These are phyloP conservation scores for Berberis thunbergii DNA, from an alignment of 164 flowering plant species.

Conservation along the genomic window DNA sequence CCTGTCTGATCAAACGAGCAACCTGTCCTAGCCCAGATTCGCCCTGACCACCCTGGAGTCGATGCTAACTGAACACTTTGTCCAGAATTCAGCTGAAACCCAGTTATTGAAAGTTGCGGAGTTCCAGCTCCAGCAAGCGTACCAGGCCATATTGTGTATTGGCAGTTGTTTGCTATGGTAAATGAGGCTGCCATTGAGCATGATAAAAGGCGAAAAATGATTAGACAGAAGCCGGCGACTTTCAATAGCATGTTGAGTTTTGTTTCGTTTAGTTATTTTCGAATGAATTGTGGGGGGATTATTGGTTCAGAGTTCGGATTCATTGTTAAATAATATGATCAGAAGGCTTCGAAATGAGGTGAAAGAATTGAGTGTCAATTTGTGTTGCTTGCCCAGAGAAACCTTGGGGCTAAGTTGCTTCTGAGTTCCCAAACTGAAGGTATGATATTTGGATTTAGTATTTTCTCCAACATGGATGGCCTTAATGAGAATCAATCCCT, in stretches of 20 bases:
- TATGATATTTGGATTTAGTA: conserved; percentile 38
- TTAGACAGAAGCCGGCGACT: conserved; percentile 1
- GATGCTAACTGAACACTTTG: conserved; percentile 23
- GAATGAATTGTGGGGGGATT: neutral
- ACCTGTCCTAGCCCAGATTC: conserved; percentile 79
- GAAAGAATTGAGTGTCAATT: conserved; percentile 1
- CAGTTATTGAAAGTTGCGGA: conserved; percentile 46
- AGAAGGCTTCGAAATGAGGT: conserved; percentile 6
- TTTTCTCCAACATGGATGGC: conserved; percentile 25
- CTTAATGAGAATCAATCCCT: conserved; percentile 8
- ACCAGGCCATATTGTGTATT: conserved; percentile 75
- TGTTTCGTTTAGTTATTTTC: neutral
- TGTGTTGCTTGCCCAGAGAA: neutral
- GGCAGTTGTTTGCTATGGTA: conserved; percentile 62
- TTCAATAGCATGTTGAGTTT: too few relatives aligned
- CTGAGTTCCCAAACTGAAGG: conserved; percentile 22
- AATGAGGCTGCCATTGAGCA: conserved; percentile 29
- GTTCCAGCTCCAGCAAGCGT: conserved; percentile 62
- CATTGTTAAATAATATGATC: conserved; percentile 1
- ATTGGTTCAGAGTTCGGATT: neutral
- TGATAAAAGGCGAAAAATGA: conserved; percentile 9
- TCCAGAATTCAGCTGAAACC: conserved; percentile 53
- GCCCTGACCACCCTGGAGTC: conserved; percentile 69
- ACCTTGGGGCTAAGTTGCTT: conserved; percentile 19
- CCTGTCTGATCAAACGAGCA: conserved; percentile 55